Evolutionary conservation across 2,329 filamentous ascomycete species (phyloP), one percentile per base, ranked within the genome.

Genomic region (Atkinsonella texensis): DNA sequence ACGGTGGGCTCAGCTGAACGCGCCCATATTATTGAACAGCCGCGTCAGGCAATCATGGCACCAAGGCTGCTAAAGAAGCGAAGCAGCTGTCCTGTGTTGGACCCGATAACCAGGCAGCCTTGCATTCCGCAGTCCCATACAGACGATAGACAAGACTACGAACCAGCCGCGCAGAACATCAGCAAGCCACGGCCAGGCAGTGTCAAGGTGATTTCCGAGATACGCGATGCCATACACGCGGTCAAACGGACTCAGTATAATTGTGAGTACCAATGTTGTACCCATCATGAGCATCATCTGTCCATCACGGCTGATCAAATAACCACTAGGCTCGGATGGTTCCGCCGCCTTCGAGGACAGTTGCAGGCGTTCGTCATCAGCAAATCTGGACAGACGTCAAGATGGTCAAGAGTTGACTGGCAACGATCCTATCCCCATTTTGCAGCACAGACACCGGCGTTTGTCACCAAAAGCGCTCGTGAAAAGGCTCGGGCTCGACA

Each of bases 141-240:
- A 15, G 46, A 47, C 23, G 40, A 44, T 17, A 32, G 31, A 28
- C 48, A 48, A 18, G 44, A 50, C 3, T 46, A 48, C 2, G 55
- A 48, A 8, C 52, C 13, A 18, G 58, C 55, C 4, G 48, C 47
- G 6, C 51, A 53, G 4, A 54, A 56, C 40, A 50, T 43, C 1
- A 32, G 59, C 20, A 67, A 59, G 47, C 51, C 61, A n/a, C 60
- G 59, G 35, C 59, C 57, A 18, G 59, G 57, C 7, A 58, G 62
- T 35, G 62, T 65, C 11, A 63, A 56, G 35, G 64, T 67, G 4
- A 67, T 66, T 64, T 63, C 62, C 7, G 66, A 68, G 38, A 63
- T 69, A 23, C 60, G 64, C 3, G 60, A 60, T 13, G 67, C 63
- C 18, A 60, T 69, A 49, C 65, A 57, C 42, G 65, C 60, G 2